These are phyloP conservation scores for Gentiana straminea DNA, from an alignment of 257 asterid genomes.

Conservation along the genomic window DNA sequence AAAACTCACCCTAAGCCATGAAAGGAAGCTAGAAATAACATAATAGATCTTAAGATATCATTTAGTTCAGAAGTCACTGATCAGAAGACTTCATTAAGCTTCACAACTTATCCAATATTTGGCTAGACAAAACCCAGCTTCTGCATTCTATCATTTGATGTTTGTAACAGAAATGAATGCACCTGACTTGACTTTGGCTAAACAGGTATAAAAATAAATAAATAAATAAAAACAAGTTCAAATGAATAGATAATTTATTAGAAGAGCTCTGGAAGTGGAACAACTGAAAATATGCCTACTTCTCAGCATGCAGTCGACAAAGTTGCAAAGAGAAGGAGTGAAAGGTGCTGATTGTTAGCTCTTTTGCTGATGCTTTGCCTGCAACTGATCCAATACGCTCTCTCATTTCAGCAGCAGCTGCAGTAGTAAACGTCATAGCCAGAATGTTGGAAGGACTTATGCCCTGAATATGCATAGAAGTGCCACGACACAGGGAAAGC, in stretches of 20 bases:
- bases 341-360: slow-evolving; percentile 86
- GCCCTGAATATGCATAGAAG: slow-evolving; percentile 37
- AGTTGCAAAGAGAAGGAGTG: slow-evolving; percentile 95
- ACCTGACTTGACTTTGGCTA: neutral
- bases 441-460: slow-evolving; percentile 69
- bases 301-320: slow-evolving; percentile 89
- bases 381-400: slow-evolving; percentile 85
- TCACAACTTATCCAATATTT: neutral
- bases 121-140: neutral
- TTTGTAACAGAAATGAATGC: too few species aligned
- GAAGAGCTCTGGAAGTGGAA: neutral
- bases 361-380: slow-evolving; percentile 85
- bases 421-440: slow-evolving; percentile 96
- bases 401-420: slow-evolving; percentile 97
- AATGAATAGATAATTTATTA: neutral
- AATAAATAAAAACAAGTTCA: neutral
- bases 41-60: too few species aligned
- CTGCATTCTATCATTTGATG: neutral
- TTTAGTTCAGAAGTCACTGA: too few species aligned
- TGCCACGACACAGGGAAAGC: neutral
- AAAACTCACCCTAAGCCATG: too few species aligned
- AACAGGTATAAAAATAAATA: neutral
- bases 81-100: too few species aligned
- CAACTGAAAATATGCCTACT: slow-evolving; percentile 40
- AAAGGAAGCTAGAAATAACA: too few species aligned